Conservation (phyloP, 225 moss, liverwort and hornwort genomes). For the Neckera pumila region DNA sequence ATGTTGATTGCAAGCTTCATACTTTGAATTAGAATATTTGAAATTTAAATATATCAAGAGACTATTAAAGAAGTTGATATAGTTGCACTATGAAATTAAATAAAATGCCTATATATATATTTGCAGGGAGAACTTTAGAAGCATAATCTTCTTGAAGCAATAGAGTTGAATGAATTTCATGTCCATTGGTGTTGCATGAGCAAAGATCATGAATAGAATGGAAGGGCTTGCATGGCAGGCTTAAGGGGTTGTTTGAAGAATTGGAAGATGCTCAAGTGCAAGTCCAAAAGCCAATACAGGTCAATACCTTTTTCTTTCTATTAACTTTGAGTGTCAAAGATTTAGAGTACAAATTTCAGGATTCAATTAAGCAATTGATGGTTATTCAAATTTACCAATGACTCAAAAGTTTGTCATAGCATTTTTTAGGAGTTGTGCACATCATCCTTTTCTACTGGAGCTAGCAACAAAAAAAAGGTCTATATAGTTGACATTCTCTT, state of each 20-base stretch:
- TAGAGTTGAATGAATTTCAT: constrained; percentile 11
- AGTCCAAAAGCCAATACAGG: neutral
- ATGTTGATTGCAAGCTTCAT: neutral
- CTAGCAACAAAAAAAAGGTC: neutral
- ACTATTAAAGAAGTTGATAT: neutral
- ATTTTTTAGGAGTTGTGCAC: too few species aligned
- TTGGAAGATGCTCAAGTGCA: neutral
- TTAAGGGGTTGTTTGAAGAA: constrained; percentile 1
- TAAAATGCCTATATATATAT: neutral
- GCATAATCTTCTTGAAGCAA: neutral
- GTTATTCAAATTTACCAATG: neutral
- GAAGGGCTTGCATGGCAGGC: constrained; percentile 11
- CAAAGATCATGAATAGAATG: constrained; percentile 1
- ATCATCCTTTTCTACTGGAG: neutral
- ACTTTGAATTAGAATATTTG: neutral
- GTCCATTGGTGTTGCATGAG: neutral
- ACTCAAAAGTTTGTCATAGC: neutral
- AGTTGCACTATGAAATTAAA: neutral
- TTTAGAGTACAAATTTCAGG: neutral
- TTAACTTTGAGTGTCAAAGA: neutral
- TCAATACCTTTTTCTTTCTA: neutral
- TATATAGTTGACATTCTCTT: neutral
- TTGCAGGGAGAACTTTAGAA: constrained; percentile 9
- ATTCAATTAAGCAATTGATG: neutral
- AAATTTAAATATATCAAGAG: neutral